Evolutionary conservation across 306 rosid species (phyloP), one percentile per base, ranked within the genome.

Genomic region (Boehmeria nivea): DNA sequence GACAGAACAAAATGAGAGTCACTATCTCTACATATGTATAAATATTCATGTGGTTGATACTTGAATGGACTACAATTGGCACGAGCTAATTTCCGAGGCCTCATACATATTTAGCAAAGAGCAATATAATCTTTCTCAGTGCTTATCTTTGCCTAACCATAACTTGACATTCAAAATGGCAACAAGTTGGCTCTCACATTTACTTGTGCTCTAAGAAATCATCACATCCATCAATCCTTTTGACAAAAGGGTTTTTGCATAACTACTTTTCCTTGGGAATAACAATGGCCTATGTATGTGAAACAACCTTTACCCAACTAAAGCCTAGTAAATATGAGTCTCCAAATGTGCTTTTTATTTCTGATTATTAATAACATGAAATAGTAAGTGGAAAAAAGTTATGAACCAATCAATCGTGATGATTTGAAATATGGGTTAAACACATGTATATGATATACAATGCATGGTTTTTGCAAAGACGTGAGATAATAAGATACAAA

Each of bases 111-210:
- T 5, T 31, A 26, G 74, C 37, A 61, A 8, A 46, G 22, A 33
- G 39, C 64, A 36, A 52, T 43, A 37, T 44, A 62, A n/a, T 25
- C 83, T 81, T 81, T 77, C 61, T 58, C 50, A 23, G 36, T 17
- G 31, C 69, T 65, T 50, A 46, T 54, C 13, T 40, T 58, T 77
- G 83, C 75, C 83, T 68, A 74, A 54, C 81, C 34, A 0, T 37
- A 60, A 47, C 59, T 28, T 71, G 59, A 48, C 60, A 43, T 53
- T 37, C 39, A 15, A 64, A 60, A 66, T 57, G 78, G 78, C 75
- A 73, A 64, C 26, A 28, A 40, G 54, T 64, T 63, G 69, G 77
- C 75, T 28, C 31, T 72, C 54, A 60, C 55, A 27, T 43, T 39
- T 55, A 52, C 66, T 22, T 61, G 45, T 26, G 33, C 37, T 51